Evolutionary conservation across 805 yeast genomes (phyloP).

Genomic region (Maudiozyma serrabonitensis): DNA sequence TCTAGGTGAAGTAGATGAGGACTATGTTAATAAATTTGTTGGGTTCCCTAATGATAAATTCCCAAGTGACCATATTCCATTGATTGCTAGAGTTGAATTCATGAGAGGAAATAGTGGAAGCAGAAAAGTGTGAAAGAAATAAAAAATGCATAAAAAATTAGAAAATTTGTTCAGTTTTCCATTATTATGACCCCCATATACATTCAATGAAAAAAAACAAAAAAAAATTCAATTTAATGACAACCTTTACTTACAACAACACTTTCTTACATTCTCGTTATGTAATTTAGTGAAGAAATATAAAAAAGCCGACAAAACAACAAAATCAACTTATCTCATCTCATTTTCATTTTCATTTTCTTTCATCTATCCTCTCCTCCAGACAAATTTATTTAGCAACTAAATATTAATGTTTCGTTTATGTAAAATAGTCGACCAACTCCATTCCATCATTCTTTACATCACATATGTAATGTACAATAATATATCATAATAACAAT

Average conservation of each 20-base stretch:
- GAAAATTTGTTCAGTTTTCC: neutral
- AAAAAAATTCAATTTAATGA: neutral
- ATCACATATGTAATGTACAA: neutral
- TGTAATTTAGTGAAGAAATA: neutral
- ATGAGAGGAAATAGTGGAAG: constrained; percentile 35
- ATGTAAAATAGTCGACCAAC: constrained; percentile 1
- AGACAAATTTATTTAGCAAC: neutral
- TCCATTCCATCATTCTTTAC: neutral
- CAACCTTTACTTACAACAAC: neutral
- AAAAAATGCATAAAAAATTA: neutral
- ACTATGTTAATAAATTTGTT: constrained; percentile 64
- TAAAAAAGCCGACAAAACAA: neutral
- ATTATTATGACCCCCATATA: neutral
- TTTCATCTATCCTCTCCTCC: neutral
- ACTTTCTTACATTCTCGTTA: neutral
- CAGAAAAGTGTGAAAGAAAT: constrained; percentile 18
- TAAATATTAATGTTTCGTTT: constrained; percentile 2
- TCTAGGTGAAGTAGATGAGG: constrained; percentile 73
- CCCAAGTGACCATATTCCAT: constrained; percentile 93
- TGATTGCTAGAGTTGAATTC: constrained; percentile 68
- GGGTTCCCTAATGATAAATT: constrained; percentile 92
- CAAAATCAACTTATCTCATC: neutral
- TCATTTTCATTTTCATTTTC: neutral
- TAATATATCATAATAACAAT: neutral
- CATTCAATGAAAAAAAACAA: neutral